These are phyloP conservation scores for Ambrosia hybrid DNA, from an alignment of 140 eudicot species.

Conservation along the genomic window DNA sequence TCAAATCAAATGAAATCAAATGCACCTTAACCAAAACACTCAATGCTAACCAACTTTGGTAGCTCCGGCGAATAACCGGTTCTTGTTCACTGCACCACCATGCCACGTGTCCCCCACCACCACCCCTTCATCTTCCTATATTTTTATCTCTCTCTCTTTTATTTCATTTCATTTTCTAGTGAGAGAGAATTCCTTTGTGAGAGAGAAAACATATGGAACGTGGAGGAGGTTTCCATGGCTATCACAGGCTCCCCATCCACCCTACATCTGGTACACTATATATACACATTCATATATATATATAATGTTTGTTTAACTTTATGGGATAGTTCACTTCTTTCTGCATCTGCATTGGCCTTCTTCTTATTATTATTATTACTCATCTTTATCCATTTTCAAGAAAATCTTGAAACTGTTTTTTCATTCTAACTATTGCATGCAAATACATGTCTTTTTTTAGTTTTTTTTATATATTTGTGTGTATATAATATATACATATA, in stretches of 20 bases:
- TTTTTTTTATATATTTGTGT: no score
- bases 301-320: slow-evolving; percentile 18
- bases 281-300: not conserved
- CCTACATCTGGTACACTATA: slow-evolving; percentile 39
- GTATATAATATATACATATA: no score
- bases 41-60: slow-evolving; percentile 21
- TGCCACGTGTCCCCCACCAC: slow-evolving; percentile 36
- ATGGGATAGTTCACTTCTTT: not conserved
- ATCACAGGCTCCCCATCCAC: slow-evolving; percentile 52
- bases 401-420: slow-evolving; percentile 8
- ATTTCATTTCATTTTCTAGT: slow-evolving; percentile 14
- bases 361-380: not conserved
- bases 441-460: no score
- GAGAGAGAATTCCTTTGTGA: slow-evolving; percentile 25
- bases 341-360: slow-evolving; percentile 23
- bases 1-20: no score
- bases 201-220: slow-evolving; percentile 43
- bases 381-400: slow-evolving; percentile 16
- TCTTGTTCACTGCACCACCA: slow-evolving; percentile 35
- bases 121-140: slow-evolving; percentile 17
- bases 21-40: slow-evolving; percentile 14
- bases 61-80: slow-evolving; percentile 33
- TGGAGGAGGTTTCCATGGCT: slow-evolving; percentile 80
- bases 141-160: not conserved
- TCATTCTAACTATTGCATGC: not conserved